These are phyloP conservation scores for Vitis rotundifolia DNA, from an alignment of 164 flowering plant species.

Conservation along the genomic window DNA sequence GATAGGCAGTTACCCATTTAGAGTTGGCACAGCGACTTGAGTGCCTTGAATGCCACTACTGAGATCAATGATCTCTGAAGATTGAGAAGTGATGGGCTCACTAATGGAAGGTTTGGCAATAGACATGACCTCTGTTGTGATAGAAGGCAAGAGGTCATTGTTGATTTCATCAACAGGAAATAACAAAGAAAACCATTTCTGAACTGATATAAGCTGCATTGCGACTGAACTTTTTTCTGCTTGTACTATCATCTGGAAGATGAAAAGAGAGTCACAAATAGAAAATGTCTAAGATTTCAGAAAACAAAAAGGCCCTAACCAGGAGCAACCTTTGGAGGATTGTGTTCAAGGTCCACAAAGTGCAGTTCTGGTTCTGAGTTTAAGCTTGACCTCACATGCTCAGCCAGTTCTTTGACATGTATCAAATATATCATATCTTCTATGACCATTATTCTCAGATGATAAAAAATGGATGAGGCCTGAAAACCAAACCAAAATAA, in stretches of 20 bases:
- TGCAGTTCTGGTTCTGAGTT: slow-evolving; percentile 33
- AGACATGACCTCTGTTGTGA: slow-evolving; percentile 11
- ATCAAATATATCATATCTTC: slow-evolving; percentile 90
- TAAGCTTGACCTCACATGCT: slow-evolving; percentile 56
- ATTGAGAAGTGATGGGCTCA: slow-evolving; percentile 31
- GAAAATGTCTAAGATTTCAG: background rate
- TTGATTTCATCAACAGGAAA: slow-evolving; percentile 39
- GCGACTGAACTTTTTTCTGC: slow-evolving; percentile 37
- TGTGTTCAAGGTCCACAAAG: slow-evolving; percentile 81
- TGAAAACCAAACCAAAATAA: slow-evolving; percentile 26
- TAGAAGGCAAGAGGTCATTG: slow-evolving; percentile 18
- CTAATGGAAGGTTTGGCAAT: slow-evolving; percentile 17
- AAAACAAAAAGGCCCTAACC: background rate
- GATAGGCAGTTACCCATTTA: slow-evolving; percentile 73
- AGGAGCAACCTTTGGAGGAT: slow-evolving; percentile 80
- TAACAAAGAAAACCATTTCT: slow-evolving; percentile 46
- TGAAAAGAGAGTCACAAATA: background rate
- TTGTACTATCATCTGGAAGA: slow-evolving; percentile 54
- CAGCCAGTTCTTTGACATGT: slow-evolving; percentile 60
- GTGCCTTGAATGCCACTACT: slow-evolving; percentile 65
- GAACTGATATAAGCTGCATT: slow-evolving; percentile 52
- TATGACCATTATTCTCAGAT: slow-evolving; percentile 72
- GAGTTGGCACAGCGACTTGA: slow-evolving; percentile 73
- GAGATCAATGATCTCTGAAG: slow-evolving; percentile 64
- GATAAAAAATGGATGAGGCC: slow-evolving; percentile 65